Evolutionary conservation across 1,284 basidiomycete genomes (phyloP).

Genomic region (Pisolithus thermaeus): DNA sequence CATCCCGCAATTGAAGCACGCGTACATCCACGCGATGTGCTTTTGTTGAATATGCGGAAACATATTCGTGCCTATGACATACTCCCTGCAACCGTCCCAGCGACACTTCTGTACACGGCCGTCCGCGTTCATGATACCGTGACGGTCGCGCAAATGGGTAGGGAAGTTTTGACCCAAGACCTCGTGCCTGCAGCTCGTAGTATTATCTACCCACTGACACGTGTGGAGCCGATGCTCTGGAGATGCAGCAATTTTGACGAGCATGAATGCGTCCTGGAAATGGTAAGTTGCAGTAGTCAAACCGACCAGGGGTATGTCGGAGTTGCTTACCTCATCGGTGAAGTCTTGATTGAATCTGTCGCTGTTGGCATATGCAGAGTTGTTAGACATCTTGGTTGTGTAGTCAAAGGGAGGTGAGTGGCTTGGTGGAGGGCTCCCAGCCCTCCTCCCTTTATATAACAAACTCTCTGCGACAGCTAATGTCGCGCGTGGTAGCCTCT

Average conservation of each 20-base stretch:
- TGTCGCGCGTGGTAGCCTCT: not conserved
- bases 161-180: constrained; percentile 17
- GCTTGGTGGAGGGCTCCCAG: not conserved
- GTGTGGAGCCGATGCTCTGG: constrained; percentile 20
- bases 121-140: constrained; percentile 14
- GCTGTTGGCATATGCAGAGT: constrained; percentile 4
- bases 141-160: constrained; percentile 16
- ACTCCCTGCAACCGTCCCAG: constrained; percentile 22
- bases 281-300: not conserved
- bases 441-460: constrained; percentile 25
- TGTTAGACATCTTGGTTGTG: constrained; percentile 16
- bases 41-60: constrained; percentile 23
- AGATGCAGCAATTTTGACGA: constrained; percentile 24
- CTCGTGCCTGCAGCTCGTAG: constrained; percentile 8
- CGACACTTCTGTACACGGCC: constrained; percentile 13
- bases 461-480: no score
- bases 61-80: constrained; percentile 13
- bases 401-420: not conserved
- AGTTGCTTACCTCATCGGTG: constrained; percentile 22
- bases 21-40: constrained; percentile 23
- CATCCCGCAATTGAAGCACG: constrained; percentile 18
- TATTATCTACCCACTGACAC: constrained; percentile 19
- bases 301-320: not conserved
- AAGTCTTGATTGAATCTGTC: constrained; percentile 27
- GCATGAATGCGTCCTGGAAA: constrained; percentile 22